Conservation (phyloP, 139 green algal genomes). For the Chlamydomonas incerta region DNA sequence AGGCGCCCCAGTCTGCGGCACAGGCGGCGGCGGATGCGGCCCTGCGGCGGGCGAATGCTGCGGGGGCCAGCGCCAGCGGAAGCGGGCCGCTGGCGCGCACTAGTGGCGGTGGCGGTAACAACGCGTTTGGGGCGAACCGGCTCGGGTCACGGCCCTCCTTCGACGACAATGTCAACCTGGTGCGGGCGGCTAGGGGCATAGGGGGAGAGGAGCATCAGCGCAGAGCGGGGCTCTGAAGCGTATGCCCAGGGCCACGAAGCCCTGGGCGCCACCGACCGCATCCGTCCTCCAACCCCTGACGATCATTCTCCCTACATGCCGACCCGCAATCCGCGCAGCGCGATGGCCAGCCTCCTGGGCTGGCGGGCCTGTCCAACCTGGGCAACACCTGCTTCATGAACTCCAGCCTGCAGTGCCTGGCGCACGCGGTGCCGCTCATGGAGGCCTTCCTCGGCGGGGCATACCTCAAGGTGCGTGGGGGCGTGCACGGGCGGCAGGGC, state of each 20-base stretch:
- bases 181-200: background rate
- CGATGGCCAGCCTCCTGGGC: conserved; percentile 50
- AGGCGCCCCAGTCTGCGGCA: background rate
- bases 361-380: conserved; percentile 85
- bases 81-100: background rate
- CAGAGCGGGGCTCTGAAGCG: too few relatives aligned
- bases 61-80: too few relatives aligned
- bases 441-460: conserved; percentile 70
- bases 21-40: background rate
- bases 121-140: background rate
- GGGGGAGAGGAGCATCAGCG: too few relatives aligned
- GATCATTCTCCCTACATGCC: too few relatives aligned
- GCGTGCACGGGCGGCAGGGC: too few relatives aligned
- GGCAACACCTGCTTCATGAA: conserved; percentile 99
- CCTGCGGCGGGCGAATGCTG: too few relatives aligned
- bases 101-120: background rate
- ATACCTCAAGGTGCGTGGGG: background rate
- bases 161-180: background rate
- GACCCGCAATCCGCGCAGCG: too few relatives aligned
- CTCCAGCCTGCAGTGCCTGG: conserved; percentile 92
- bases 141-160: background rate
- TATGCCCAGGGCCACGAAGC: too few relatives aligned
- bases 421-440: conserved; percentile 86
- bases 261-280: too few relatives aligned
- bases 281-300: too few relatives aligned